Percentiles rank a stretch among this genome's conserved stretches.
phyloP scores from a whole-genome alignment of 352 stramenopile genomes.

The Pythium coloratum region DNA sequence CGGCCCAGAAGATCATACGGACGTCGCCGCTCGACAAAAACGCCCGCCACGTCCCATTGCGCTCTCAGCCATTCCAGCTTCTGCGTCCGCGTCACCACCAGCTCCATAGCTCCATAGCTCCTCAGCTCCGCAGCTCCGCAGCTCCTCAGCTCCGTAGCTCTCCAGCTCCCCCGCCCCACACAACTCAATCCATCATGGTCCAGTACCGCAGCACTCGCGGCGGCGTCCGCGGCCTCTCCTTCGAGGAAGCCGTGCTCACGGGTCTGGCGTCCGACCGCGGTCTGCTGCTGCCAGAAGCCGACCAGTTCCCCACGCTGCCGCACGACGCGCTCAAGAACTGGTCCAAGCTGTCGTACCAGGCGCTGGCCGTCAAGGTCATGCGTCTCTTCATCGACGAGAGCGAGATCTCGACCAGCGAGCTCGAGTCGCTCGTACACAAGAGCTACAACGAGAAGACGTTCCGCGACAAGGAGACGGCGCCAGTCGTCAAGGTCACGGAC shows the following conservation, averaged over 20 bases:
- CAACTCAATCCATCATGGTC: constrained; percentile 49
- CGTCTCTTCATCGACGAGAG: constrained; percentile 94
- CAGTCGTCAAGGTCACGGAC: constrained; percentile 90
- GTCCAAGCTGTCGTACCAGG: constrained; percentile 92
- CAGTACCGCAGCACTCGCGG: constrained; percentile 85
- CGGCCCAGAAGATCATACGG: background rate
- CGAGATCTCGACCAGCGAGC: constrained; percentile 91
- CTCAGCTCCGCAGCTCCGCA: background rate
- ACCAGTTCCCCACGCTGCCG: constrained; percentile 78
- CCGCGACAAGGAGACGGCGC: constrained; percentile 92
- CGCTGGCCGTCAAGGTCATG: constrained; percentile 95
- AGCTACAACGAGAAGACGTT: constrained; percentile 93
- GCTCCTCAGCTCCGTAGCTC: too few species aligned
- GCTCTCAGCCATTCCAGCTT: constrained; percentile 16
- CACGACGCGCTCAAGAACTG: constrained; percentile 71
- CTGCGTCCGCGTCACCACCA: constrained; percentile 6
- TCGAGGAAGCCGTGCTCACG: constrained; percentile 87
- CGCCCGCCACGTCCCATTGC: background rate
- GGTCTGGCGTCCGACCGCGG: constrained; percentile 83
- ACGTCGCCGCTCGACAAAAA: background rate
- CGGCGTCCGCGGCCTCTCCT: constrained; percentile 76
- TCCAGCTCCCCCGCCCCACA: too few species aligned
- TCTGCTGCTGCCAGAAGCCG: constrained; percentile 76
- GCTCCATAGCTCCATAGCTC: constrained; percentile 1
- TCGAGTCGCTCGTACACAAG: constrained; percentile 91